phyloP scores from a whole-genome alignment of 805 yeast genomes.

The Naumovozyma baii region DNA sequence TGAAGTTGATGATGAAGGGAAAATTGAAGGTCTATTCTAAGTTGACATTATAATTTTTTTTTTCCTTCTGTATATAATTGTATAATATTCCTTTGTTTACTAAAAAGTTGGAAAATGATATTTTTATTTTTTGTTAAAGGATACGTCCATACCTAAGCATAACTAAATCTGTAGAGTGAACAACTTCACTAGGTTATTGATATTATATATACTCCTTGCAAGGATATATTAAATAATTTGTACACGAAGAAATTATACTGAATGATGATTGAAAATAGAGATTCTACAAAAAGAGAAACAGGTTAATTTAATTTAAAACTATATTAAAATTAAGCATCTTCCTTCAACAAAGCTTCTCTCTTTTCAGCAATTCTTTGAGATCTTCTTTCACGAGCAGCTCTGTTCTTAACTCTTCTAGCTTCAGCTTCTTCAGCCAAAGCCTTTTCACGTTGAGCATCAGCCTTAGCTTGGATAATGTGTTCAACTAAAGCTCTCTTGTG shows the following conservation, averaged over 20 bases:
- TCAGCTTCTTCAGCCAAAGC: slow-evolving; percentile 98
- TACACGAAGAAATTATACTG: background rate
- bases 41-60: no score
- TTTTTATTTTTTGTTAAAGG: no score
- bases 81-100: background rate
- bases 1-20: slow-evolving; percentile 82
- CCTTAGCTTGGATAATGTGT: slow-evolving; percentile 99
- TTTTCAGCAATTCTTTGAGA: slow-evolving; percentile 91
- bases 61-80: no score
- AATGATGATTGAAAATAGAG: background rate
- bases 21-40: slow-evolving; percentile 85
- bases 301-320: slow-evolving; percentile 1
- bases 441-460: slow-evolving; percentile 98
- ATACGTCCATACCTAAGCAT: no score
- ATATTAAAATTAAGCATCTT: slow-evolving; percentile 37
- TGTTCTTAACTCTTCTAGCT: slow-evolving; percentile 97
- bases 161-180: no score
- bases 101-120: background rate
- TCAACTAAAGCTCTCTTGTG: slow-evolving; percentile 99
- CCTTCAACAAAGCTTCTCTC: slow-evolving; percentile 89
- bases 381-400: slow-evolving; percentile 99
- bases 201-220: background rate
- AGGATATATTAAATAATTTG: background rate
- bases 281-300: background rate
- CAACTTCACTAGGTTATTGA: background rate